phyloP scores from a whole-genome alignment of 257 asterid species.

The Primulina huaijiensis region DNA sequence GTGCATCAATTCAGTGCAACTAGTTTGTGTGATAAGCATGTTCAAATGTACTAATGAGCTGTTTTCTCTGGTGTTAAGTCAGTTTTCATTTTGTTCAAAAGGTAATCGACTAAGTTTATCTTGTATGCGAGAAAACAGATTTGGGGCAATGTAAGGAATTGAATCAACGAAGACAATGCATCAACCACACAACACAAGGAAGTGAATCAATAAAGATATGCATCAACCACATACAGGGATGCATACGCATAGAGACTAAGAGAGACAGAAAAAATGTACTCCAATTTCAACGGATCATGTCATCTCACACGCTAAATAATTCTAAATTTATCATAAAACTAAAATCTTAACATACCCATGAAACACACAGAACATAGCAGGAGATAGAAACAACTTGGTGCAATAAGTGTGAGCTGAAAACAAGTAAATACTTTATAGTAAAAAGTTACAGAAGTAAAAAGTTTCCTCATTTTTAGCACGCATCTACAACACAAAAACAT shows the following conservation, averaged over 20 bases:
- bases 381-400: not conserved
- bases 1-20: not conserved
- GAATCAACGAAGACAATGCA: not conserved
- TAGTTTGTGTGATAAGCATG: not conserved
- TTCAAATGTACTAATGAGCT: not conserved
- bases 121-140: not conserved
- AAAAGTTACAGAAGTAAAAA: not conserved
- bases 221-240: not conserved
- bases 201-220: not conserved
- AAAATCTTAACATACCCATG: too few relatives aligned
- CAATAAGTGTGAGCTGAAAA: not conserved
- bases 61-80: not conserved
- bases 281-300: not conserved
- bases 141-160: not conserved
- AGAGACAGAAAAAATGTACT: not conserved
- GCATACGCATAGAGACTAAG: not conserved
- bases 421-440: not conserved
- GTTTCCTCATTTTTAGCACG: not conserved
- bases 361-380: not conserved
- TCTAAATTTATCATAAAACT: not conserved
- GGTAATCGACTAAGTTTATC: not conserved
- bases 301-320: not conserved
- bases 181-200: not conserved
- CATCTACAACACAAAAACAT: slow-evolving; percentile 15
- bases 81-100: not conserved